Conservation (phyloP, 2,329 filamentous ascomycete genomes). For the Xylaria sp. region DNA sequence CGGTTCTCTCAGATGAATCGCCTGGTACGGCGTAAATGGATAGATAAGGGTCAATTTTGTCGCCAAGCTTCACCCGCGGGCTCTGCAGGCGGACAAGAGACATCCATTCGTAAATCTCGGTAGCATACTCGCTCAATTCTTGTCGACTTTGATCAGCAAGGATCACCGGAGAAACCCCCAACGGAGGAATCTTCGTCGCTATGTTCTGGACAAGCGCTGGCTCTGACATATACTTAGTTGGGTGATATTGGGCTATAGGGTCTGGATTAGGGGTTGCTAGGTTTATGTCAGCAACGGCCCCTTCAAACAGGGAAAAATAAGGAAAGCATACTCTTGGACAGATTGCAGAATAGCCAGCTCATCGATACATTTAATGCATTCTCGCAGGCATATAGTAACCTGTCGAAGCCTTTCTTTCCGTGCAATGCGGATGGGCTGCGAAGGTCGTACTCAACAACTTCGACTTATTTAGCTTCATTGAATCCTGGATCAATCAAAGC, state of each 20-base stretch:
- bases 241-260: conserved; percentile 59
- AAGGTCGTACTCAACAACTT: conserved; percentile 83
- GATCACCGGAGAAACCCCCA: conserved; percentile 49
- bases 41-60: conserved; percentile 75
- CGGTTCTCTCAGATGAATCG: conserved; percentile 40
- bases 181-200: conserved; percentile 48
- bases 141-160: conserved; percentile 54
- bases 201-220: conserved; percentile 48
- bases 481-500: conserved; percentile 11
- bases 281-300: conserved; percentile 29
- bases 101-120: conserved; percentile 79
- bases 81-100: conserved; percentile 74
- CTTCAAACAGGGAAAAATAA: background rate
- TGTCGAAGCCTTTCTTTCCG: conserved; percentile 85
- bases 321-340: conserved; percentile 58
- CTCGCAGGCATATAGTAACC: conserved; percentile 80
- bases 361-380: conserved; percentile 76
- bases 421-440: conserved; percentile 79
- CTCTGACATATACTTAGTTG: conserved; percentile 55
- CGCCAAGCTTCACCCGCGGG: conserved; percentile 66
- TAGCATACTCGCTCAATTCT: conserved; percentile 71
- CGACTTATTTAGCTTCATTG: conserved; percentile 43
- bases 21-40: conserved; percentile 73
- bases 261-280: conserved; percentile 60
- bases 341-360: conserved; percentile 82